These are phyloP conservation scores for Chenopodium berlandieri DNA, from an alignment of 148 eudicot genomes.

Conservation along the genomic window DNA sequence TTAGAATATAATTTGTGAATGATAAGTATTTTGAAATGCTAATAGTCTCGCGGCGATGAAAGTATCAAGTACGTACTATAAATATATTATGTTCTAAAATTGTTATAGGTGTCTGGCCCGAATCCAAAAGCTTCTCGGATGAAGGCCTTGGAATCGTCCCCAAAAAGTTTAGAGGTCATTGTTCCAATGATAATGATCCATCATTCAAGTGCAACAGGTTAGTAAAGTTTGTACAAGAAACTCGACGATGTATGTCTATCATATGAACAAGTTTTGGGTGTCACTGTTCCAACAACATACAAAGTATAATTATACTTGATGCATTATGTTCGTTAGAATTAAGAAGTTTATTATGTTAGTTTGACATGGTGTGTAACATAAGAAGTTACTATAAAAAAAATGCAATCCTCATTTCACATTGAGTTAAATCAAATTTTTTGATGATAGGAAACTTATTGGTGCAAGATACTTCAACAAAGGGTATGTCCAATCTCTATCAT, in stretches of 20 bases:
- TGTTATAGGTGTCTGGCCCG: conserved; percentile 31
- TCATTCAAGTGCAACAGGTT: conserved; percentile 23
- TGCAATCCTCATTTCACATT: too few relatives aligned
- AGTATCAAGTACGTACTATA: too few relatives aligned
- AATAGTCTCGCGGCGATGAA: too few relatives aligned
- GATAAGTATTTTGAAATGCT: too few relatives aligned
- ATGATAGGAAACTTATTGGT: conserved; percentile 31
- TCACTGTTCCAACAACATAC: too few relatives aligned
- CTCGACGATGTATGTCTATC: background rate
- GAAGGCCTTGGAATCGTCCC: conserved; percentile 19
- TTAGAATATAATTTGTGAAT: too few relatives aligned
- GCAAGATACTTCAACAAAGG: conserved; percentile 28
- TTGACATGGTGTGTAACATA: background rate
- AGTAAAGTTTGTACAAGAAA: background rate
- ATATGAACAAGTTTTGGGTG: too few relatives aligned
- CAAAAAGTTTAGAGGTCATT: conserved; percentile 14
- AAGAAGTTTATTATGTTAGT: too few relatives aligned
- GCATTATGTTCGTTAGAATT: too few relatives aligned
- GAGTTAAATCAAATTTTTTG: background rate
- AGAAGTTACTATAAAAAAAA: background rate
- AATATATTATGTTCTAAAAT: too few relatives aligned
- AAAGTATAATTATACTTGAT: too few relatives aligned
- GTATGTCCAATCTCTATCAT: background rate
- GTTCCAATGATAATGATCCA: conserved; percentile 13
- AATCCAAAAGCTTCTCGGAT: conserved; percentile 27